Evolutionary conservation across 345 rosid species (phyloP).

Genomic region (Erodium maritimum): DNA sequence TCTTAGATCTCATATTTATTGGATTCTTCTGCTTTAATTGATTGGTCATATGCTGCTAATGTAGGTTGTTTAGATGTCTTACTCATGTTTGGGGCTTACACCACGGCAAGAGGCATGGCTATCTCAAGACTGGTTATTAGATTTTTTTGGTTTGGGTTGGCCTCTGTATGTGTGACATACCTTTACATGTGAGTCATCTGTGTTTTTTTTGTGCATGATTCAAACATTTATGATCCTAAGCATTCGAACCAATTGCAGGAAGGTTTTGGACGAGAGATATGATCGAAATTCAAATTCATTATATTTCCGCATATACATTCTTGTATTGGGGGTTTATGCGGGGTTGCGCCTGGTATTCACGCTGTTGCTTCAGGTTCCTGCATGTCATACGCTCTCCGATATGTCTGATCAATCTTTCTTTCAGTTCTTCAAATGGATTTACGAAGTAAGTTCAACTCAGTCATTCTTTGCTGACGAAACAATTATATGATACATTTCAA

Average conservation of each 20-base stretch:
- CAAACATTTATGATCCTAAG: background rate
- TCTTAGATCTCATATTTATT: background rate
- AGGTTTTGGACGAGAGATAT: conserved; percentile 60
- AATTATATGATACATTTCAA: background rate
- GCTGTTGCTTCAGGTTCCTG: conserved; percentile 60
- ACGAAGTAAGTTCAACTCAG: conserved; percentile 43
- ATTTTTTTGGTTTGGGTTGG: conserved; percentile 77
- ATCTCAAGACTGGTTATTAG: conserved; percentile 80
- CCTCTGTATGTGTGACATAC: conserved; percentile 59
- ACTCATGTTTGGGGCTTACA: conserved; percentile 90
- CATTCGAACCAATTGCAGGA: conserved; percentile 36
- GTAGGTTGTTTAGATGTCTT: conserved; percentile 79
- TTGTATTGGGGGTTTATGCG: conserved; percentile 76
- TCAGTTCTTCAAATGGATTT: conserved; percentile 98
- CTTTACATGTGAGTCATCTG: conserved; percentile 56
- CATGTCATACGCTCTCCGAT: conserved; percentile 74
- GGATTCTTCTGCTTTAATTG: background rate
- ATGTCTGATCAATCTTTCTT: conserved; percentile 90
- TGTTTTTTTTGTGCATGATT: conserved; percentile 4
- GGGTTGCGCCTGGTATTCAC: conserved; percentile 63
- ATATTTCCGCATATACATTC: conserved; percentile 73
- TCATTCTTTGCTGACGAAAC: background rate
- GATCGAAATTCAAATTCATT: conserved; percentile 44
- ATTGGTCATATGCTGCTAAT: conserved; percentile 12
- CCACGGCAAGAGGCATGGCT: conserved; percentile 93